Evolutionary conservation across 768 basidiomycete species (phyloP), one percentile per base, ranked within the genome.

Genomic region (Clathrus columnatus): DNA sequence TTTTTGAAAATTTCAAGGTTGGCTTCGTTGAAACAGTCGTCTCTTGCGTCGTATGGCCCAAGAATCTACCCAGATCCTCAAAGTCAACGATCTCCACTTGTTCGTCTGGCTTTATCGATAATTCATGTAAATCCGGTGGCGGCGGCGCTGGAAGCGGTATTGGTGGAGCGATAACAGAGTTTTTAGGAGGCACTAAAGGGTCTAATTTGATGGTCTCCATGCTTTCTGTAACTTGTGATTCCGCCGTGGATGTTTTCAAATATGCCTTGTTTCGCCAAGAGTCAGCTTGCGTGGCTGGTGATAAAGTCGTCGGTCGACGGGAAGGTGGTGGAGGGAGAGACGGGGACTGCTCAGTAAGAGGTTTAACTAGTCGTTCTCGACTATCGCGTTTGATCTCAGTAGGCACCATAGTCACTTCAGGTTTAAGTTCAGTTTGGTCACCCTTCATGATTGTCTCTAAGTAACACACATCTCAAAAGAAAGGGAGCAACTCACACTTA

Each of bases 1-100:
- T 44, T 20, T 36, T 29, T 36, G 36, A 36, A n/a, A 36, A n/a
- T n/a, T n/a, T 36, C 4, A n/a, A 36, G 11, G n/a, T 11, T n/a
- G n/a, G 2, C n/a, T 36, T 36, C 14, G 36, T 11, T 36, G 7
- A n/a, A 24, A 32, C 14, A 4, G 30, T 58, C 56, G 54, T 51
- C 30, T 66, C 66, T 18, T 72, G 48, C 32, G 54, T 26, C 14
- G 64, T 50, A 47, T 70, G 70, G 26, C 78, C 82, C 10, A 86
- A 73, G 57, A 91, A 79, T 69, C 80, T 84, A 43, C 75, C 85
- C 65, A 90, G 73, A 47, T 91, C 87, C 2, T 78, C 78, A 61
- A 89, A 91, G 62, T 91, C 87, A 6, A 91, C 79, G n/a, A 86
- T 78, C 62, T 90, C 87, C 2, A 90, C 74, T 53, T 82, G 77